These are phyloP conservation scores for Pichia sp. DNA, from an alignment of 1,139 yeast genomes.

Conservation along the genomic window DNA sequence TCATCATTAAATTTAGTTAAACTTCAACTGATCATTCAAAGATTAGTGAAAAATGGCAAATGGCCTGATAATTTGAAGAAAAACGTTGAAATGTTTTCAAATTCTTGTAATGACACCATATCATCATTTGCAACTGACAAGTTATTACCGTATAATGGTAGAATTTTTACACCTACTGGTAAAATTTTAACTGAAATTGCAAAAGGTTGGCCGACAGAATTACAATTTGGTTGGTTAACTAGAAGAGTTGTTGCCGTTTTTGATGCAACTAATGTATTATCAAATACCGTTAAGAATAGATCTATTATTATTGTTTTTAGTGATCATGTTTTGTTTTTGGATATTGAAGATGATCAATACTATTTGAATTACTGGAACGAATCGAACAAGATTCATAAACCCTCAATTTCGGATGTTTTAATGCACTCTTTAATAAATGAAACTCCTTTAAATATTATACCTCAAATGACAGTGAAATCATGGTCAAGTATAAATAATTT, in stretches of 20 bases:
- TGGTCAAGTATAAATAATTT: constrained; percentile 64
- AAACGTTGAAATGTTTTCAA: constrained; percentile 38
- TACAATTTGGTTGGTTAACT: constrained; percentile 83
- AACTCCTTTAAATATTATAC: constrained; percentile 62
- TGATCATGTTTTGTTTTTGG: constrained; percentile 64
- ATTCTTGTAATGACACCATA: constrained; percentile 56
- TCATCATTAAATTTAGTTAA: constrained; percentile 68
- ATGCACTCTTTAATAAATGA: constrained; percentile 89
- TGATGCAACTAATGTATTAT: constrained; percentile 45
- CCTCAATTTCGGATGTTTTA: constrained; percentile 69
- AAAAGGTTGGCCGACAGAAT: constrained; percentile 76
- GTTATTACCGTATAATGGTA: constrained; percentile 42
- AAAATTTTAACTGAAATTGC: constrained; percentile 80
- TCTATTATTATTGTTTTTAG: constrained; percentile 72
- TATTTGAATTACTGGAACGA: constrained; percentile 30
- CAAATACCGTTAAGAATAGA: constrained; percentile 31
- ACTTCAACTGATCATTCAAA: constrained; percentile 56
- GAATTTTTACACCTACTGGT: constrained; percentile 89
- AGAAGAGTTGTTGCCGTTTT: constrained; percentile 80
- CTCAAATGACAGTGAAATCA: constrained; percentile 57
- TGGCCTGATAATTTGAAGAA: constrained; percentile 33
- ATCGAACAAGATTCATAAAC: constrained; percentile 36
- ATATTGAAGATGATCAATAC: constrained; percentile 39
- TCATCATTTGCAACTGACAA: constrained; percentile 72
- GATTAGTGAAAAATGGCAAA: constrained; percentile 41